Conservation (phyloP, 805 yeast species). For the Candida sphagnicola region DNA sequence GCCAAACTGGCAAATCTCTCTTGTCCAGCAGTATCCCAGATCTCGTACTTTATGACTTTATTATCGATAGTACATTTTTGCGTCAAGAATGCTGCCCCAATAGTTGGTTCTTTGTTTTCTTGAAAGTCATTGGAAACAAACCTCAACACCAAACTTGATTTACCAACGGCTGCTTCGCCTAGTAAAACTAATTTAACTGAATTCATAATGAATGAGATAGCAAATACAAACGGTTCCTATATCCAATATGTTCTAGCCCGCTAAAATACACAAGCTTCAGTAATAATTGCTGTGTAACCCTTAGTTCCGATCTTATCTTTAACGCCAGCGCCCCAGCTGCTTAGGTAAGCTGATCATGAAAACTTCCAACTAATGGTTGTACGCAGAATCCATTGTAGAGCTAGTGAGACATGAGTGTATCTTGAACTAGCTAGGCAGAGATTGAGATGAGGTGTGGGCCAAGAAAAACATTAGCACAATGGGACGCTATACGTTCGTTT, state of each 20-base stretch:
- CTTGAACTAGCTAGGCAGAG: too few species aligned
- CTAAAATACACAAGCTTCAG: too few species aligned
- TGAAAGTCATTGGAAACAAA: constrained; percentile 95
- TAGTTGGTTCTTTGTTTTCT: constrained; percentile 96
- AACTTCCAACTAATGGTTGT: background rate
- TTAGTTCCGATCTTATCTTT: background rate
- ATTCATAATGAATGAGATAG: background rate
- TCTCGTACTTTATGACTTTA: constrained; percentile 84
- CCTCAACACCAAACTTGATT: constrained; percentile 85
- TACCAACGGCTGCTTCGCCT: constrained; percentile 98
- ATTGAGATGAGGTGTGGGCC: too few species aligned
- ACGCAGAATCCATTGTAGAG: background rate
- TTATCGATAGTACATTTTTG: constrained; percentile 88
- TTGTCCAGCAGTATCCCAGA: constrained; percentile 98
- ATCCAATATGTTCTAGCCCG: too few species aligned
- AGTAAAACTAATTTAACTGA: constrained; percentile 85
- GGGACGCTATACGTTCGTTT: too few species aligned
- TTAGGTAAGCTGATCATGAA: background rate
- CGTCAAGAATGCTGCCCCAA: constrained; percentile 96
- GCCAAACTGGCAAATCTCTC: constrained; percentile 95
- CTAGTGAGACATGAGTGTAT: too few species aligned
- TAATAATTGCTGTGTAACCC: background rate
- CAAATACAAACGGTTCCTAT: too few species aligned
- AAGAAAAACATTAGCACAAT: too few species aligned
- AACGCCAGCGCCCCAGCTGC: too few species aligned